Evolutionary conservation across 768 basidiomycete genomes (phyloP), one percentile per base, ranked within the genome.

Genomic region (Mycena vulgaris): DNA sequence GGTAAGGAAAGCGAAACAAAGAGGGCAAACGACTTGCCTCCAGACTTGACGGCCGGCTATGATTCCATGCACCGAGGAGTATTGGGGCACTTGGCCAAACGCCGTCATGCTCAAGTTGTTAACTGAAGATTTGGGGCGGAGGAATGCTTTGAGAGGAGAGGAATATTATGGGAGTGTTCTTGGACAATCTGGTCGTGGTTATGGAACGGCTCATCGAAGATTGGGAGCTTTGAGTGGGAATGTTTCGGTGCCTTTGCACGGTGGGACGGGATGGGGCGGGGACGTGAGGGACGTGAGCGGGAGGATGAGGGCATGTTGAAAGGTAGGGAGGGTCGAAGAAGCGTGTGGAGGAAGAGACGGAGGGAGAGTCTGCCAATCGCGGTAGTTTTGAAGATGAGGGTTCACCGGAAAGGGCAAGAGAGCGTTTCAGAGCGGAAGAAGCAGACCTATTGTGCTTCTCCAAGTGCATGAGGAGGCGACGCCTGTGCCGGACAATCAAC

Each of bases 401-500:
- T 72, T 55, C 56, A 59, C 55, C 37, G 53, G 33, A 64, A 70
- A 63, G 86, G 84, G 86, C 80, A 73, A 83, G 82, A 7, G 87
- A 77, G 66, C 89, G 87, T 80, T 90, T 90, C 48, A 83, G 73
- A 66, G 73, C 62, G 37, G 80, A 77, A 66, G 79, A 73, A 49
- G 80, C 39, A 51, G 72, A 35, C 59, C 73, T 75, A 69, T 77
- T 76, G 31, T 79, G 72, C 30, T 82, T 79, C 80, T 89, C 85
- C 75, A 87, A 75, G 84, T 88, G 87, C 89, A 91, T 90, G 83
- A 89, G 83, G 79, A 89, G 84, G 82, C 86, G 83, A 79, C 81
- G 85, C 85, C 87, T 84, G 65, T 83, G 79, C 74, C 83, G 82
- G 70, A 87, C 78, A 61, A 84, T 63, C 73, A 84, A 80, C 74